Evolutionary conservation across 257 asterid genomes (phyloP).

Genomic region (Solanum neorickii): DNA sequence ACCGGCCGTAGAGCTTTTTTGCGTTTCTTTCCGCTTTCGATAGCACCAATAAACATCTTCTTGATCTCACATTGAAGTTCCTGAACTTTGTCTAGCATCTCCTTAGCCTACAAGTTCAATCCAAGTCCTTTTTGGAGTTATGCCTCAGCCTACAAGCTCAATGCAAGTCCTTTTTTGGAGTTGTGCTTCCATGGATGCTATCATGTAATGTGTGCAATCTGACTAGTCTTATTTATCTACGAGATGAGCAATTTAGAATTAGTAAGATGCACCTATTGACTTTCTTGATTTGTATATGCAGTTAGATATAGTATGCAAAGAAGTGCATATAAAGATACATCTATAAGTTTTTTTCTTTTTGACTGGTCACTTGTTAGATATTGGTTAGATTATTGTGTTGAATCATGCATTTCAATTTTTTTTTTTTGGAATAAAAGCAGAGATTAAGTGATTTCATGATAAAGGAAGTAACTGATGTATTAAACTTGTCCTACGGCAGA

Average conservation of each 20-base stretch:
- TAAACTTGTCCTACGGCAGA: conserved; percentile 26
- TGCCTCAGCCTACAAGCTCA: background rate
- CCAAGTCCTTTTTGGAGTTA: background rate
- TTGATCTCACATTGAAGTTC: background rate
- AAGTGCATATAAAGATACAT: background rate
- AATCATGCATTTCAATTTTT: background rate
- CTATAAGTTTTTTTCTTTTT: background rate
- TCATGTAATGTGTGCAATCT: background rate
- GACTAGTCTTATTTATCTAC: background rate
- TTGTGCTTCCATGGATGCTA: background rate
- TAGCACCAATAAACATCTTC: background rate
- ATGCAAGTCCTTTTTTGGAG: background rate
- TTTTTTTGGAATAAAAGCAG: background rate
- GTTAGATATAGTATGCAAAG: background rate
- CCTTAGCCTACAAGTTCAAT: background rate
- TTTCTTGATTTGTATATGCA: background rate
- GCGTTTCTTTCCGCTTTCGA: background rate
- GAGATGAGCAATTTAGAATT: background rate
- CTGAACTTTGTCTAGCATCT: background rate
- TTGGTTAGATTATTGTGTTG: background rate
- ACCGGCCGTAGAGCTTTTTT: background rate
- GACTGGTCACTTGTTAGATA: background rate
- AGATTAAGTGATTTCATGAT: background rate
- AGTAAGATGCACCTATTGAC: background rate
- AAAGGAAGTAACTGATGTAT: background rate